Percentiles rank a stretch among this genome's conserved stretches.
Evolutionary conservation across 257 asterid genomes (phyloP).

Genomic region (Avicennia marina): DNA sequence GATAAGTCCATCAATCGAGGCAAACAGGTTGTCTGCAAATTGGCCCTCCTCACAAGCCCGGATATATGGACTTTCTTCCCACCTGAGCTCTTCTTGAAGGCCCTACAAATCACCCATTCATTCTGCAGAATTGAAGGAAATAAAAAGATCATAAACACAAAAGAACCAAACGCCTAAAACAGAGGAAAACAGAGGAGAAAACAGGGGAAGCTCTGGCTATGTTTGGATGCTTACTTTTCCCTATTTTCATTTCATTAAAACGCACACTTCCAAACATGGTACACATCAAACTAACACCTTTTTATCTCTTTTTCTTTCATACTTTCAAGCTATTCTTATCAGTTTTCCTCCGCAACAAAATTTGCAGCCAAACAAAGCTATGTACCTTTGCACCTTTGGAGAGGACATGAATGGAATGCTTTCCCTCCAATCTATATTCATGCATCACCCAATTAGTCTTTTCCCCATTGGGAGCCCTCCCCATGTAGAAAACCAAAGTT

Average conservation of each 20-base stretch:
- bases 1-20: constrained; percentile 43
- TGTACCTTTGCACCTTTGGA: constrained; percentile 28
- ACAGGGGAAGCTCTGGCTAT: no score
- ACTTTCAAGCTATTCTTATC: no score
- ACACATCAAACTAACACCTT: no score
- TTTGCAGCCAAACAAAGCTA: no score
- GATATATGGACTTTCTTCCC: constrained; percentile 53
- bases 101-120: constrained; percentile 58
- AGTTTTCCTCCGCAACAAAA: no score
- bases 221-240: no score
- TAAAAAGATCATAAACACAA: background rate
- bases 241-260: no score
- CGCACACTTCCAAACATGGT: no score
- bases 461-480: constrained; percentile 52
- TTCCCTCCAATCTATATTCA: constrained; percentile 44
- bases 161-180: no score
- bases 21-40: constrained; percentile 23
- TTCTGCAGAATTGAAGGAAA: constrained; percentile 25
- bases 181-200: constrained; percentile 15
- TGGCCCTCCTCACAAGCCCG: constrained; percentile 11
- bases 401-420: no score
- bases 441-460: constrained; percentile 52
- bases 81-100: constrained; percentile 42
- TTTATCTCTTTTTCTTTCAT: no score
- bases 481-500: constrained; percentile 41